Conservation (phyloP, 1,284 basidiomycete species). For the Rhodotorula glutinis region DNA sequence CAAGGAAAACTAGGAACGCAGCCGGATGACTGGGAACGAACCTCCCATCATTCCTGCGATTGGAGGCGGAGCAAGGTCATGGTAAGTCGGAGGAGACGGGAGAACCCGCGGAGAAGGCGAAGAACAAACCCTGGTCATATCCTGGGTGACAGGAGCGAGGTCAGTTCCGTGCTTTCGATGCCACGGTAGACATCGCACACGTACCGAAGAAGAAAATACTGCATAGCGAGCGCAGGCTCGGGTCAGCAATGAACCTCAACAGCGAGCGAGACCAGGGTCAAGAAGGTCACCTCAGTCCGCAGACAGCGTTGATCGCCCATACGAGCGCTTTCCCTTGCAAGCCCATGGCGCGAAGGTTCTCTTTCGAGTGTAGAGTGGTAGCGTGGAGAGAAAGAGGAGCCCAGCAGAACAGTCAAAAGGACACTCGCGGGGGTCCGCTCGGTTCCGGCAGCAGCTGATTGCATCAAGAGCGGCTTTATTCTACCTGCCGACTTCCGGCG, state of each 20-base stretch:
- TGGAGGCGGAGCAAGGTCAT: background rate
- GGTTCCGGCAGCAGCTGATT: no score
- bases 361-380: background rate
- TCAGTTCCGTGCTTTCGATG: no score
- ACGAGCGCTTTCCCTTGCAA: constrained; percentile 6
- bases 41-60: constrained; percentile 6
- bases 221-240: background rate
- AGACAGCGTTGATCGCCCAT: background rate
- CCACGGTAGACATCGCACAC: no score
- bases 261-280: background rate
- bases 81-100: background rate
- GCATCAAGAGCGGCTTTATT: no score
- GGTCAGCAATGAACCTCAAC: no score
- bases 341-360: background rate
- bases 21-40: no score
- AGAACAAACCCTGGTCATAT: constrained; percentile 3
- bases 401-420: background rate
- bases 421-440: no score
- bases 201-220: constrained; percentile 11
- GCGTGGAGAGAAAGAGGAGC: background rate
- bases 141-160: background rate
- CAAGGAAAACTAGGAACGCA: no score
- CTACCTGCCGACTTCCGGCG: no score
- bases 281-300: background rate
- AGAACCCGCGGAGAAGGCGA: no score